Base-by-base conservation (phyloP, 306 rosid genomes). In the Vigna unguiculata region DNA sequence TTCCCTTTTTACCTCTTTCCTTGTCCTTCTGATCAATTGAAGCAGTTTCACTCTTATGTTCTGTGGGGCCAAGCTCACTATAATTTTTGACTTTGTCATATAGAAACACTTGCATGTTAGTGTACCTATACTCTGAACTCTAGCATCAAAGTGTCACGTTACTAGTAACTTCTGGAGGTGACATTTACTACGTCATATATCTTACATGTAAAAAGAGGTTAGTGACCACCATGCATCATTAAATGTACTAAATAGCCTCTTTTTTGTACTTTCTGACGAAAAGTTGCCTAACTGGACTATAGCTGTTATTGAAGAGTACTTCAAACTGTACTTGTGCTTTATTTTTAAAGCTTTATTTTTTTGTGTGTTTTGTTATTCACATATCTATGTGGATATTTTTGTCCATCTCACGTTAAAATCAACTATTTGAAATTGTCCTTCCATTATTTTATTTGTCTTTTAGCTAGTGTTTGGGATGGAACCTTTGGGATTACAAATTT, bases 41-140 rank as follows among this genome's bases (percentile, higher is more conserved):
- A 58, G 48, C 32, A 49, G 75, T 17, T 30, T 15, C 49, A 40
- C 15, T 7, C 2, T 79, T 67, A 43, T 66, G 40, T 59, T 76
- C 79, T 63, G 74, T 83, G 79, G 72, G 77, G 77, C 24, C 77
- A 82, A 81, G 74, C 65, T 70, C 75, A 70, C 58, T 61, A 74
- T 85, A 80, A 78, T 30, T 83, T 82, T 85, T 80, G 60, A 67
- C 71, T 84, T 69, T 87, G 88, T 76, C 84, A 83, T 81, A 61
- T 28, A 25, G 69, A 67, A 72, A 47, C 14, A 67, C 24, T 16
- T 17, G 53, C 59, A 63, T 51, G 65, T 63, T 41, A 62, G 68
- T 78, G 71, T 60, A 60, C 41, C 47, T 64, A 45, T 41, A 71
- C 17, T 49, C 60, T 52, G 58, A 72, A 28, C 17, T 11, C 14